Conservation (phyloP, 2,329 filamentous ascomycete genomes). For the Sclerotinia subarctica region DNA sequence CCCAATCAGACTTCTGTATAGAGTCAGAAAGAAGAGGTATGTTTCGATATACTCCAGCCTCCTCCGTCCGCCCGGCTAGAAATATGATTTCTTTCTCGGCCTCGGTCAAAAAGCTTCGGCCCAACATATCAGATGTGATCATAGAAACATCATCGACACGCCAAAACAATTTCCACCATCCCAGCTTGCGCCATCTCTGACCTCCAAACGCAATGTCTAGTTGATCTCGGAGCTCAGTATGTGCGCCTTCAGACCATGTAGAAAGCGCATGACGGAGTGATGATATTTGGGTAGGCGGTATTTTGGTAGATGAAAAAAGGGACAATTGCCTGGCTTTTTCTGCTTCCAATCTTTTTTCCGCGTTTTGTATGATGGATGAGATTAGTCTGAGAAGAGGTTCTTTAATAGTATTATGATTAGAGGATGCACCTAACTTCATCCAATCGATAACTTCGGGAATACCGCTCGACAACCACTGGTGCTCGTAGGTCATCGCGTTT, state of each 20-base stretch:
- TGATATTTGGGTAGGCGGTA: slow-evolving; percentile 41
- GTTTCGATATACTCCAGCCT: slow-evolving; percentile 50
- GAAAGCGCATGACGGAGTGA: slow-evolving; percentile 59
- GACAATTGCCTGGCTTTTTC: slow-evolving; percentile 43
- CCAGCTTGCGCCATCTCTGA: slow-evolving; percentile 72
- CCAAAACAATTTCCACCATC: slow-evolving; percentile 97
- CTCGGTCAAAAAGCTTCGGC: slow-evolving; percentile 69
- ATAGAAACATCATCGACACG: slow-evolving; percentile 87
- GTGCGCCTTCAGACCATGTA: slow-evolving; percentile 74
- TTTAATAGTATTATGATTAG: slow-evolving; percentile 52
- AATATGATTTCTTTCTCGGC: slow-evolving; percentile 82
- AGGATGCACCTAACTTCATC: slow-evolving; percentile 51
- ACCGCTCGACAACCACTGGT: slow-evolving; percentile 70
- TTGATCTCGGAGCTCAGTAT: slow-evolving; percentile 77
- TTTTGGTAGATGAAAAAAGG: slow-evolving; percentile 37
- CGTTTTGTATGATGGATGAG: slow-evolving; percentile 59
- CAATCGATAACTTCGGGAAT: slow-evolving; percentile 63
- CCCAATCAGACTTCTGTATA: slow-evolving; percentile 25
- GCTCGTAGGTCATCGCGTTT: slow-evolving; percentile 70
- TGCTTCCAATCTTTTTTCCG: slow-evolving; percentile 49
- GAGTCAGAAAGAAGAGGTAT: background rate
- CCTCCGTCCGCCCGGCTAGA: slow-evolving; percentile 71
- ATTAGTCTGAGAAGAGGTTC: slow-evolving; percentile 65
- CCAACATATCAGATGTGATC: slow-evolving; percentile 75
- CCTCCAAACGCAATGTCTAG: slow-evolving; percentile 75